These are phyloP conservation scores for Irpex sp. DNA, from an alignment of 1,284 basidiomycete genomes.

Conservation along the genomic window DNA sequence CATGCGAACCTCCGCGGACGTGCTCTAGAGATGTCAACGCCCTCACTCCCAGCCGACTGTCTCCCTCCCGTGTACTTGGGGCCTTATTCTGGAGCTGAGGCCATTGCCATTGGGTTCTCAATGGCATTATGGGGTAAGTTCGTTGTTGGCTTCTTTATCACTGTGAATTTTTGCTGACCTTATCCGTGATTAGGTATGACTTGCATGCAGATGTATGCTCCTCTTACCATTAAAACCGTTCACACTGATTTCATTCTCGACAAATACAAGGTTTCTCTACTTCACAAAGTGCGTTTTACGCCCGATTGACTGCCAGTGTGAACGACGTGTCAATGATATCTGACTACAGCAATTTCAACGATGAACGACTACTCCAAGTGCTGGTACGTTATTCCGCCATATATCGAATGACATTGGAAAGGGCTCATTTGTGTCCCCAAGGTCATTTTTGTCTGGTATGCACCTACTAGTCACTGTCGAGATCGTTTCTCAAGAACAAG, in stretches of 20 bases:
- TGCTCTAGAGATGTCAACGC: background rate
- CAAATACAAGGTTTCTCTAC: background rate
- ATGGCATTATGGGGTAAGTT: background rate
- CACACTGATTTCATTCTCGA: no score
- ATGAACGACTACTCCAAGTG: background rate
- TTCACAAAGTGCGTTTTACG: background rate
- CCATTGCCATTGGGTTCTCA: background rate
- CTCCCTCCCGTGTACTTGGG: background rate
- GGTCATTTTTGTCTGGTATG: slow-evolving; percentile 1
- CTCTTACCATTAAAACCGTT: background rate
- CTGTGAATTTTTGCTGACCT: background rate
- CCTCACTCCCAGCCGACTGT: background rate
- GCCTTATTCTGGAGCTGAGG: background rate
- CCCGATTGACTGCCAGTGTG: no score
- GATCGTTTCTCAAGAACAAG: background rate
- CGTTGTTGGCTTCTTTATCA: background rate
- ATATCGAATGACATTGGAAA: background rate
- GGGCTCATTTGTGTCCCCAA: background rate
- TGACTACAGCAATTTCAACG: background rate
- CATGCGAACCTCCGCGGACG: background rate
- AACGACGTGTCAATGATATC: background rate
- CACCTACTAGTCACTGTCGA: background rate
- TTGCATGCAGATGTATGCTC: background rate
- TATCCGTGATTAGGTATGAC: background rate
- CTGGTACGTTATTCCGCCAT: background rate